phyloP scores from a whole-genome alignment of 2,329 filamentous ascomycete species.

The Arthrobotrys entomopaga region DNA sequence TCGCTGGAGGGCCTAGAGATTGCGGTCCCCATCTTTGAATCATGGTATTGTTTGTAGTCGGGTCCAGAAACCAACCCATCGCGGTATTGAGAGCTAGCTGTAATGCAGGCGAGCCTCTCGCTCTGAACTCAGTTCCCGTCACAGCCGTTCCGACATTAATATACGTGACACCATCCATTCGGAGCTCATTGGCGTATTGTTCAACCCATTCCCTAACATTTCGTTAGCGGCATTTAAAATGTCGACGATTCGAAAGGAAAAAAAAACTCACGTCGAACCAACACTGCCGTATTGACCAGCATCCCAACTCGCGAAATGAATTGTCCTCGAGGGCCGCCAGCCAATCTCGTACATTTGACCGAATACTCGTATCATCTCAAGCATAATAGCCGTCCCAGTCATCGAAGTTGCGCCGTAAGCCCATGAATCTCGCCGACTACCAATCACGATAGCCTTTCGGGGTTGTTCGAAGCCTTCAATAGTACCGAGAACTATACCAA shows the following conservation, averaged over 20 bases:
- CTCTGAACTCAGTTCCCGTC: conserved; percentile 77
- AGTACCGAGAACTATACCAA: conserved; percentile 73
- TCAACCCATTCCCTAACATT: conserved; percentile 80
- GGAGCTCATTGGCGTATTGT: conserved; percentile 77
- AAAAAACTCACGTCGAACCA: conserved; percentile 73
- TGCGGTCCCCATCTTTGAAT: conserved; percentile 76
- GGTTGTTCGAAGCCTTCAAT: conserved; percentile 85
- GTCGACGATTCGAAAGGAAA: neutral
- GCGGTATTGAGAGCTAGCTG: conserved; percentile 76
- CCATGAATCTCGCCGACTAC: conserved; percentile 94
- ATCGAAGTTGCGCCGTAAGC: conserved; percentile 89
- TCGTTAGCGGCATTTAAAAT: conserved; percentile 15
- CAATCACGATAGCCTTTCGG: conserved; percentile 85
- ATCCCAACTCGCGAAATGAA: conserved; percentile 98
- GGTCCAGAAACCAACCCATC: conserved; percentile 78
- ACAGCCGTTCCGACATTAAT: conserved; percentile 90
- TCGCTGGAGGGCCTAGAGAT: conserved; percentile 68
- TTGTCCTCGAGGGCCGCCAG: conserved; percentile 92
- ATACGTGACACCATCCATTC: conserved; percentile 81
- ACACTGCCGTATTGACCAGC: conserved; percentile 91
- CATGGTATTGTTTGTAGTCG: conserved; percentile 75
- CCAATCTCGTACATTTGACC: conserved; percentile 79
- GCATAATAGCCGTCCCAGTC: conserved; percentile 87
- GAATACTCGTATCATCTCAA: conserved; percentile 87
- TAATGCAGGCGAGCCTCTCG: conserved; percentile 83